Evolutionary conservation across 2,329 filamentous ascomycete species (phyloP), one percentile per base, ranked within the genome.

Genomic region (Aspergillus sp.): DNA sequence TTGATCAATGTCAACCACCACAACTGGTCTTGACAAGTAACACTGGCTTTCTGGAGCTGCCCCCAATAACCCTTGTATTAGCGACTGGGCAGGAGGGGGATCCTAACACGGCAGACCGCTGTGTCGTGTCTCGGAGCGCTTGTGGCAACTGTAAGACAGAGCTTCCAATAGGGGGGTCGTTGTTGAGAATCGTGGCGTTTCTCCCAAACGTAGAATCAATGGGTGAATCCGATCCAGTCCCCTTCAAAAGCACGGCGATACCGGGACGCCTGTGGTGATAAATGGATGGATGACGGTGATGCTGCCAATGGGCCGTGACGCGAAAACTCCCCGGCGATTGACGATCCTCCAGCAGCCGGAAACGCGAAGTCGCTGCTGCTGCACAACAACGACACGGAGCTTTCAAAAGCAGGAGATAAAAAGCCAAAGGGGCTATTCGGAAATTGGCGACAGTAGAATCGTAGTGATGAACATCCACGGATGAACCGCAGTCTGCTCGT

Each of bases 291-390:
- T 42, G 27, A 15, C 41, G 21, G 49, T 57, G 15, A 25, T 48
- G 41, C 54, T 56, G 61, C 39, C 8, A 47, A 54, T 51, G 36
- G 49, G 38, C 41, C 47, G 23, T 51, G 58, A 54, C 58, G 58
- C 61, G 54, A 58, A 56, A 41, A 30, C 49, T 36, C 36, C 19
- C 42, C 41, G 49, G 38, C 41, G 60, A 48, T 25, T 54, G 61
- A 47, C 30, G 61, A 55, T 60, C 39, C 49, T 50, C 49, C 53
- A 27, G n/a, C 13, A 36, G 49, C 54, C 38, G 53, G 54, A 54
- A 62, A 62, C 32, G 58, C 54, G 61, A 54, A 62, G 54, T 32
- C 47, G 57, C 61, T 55, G 52, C 51, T 36, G 32, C 32, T 50
- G 47, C 47, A 19, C 47, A 32, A 62, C 49, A 48, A 41, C 47